A percentile compares a stretch with the other conserved stretches of the same genome.
Conservation (phyloP, 192 early-diverging fungal genomes). For the Coemansia pectinata region DNA sequence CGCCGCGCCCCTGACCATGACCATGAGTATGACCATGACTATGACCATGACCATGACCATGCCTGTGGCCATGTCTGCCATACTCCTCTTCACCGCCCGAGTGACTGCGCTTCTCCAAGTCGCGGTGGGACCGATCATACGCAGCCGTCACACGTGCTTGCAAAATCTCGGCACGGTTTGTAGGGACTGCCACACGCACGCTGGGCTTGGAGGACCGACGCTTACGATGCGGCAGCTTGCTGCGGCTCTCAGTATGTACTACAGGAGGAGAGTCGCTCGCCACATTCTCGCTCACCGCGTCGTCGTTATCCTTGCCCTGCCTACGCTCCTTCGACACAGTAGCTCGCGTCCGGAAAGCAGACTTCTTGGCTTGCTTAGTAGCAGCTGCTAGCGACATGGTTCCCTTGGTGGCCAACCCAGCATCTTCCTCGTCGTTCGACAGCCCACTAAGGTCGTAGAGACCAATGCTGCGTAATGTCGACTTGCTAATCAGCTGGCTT, state of each 20-base stretch:
- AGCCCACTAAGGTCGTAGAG: conserved; percentile 5
- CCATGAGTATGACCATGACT: not conserved
- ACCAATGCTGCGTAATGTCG: not conserved
- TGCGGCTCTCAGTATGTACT: not conserved
- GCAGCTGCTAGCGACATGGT: conserved; percentile 36
- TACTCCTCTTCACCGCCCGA: conserved; percentile 4
- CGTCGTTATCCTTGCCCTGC: conserved; percentile 11
- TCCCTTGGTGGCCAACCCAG: not conserved
- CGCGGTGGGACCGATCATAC: conserved; percentile 9
- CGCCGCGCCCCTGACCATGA: not conserved
- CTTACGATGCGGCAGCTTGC: not conserved
- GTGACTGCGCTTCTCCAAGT: conserved; percentile 6
- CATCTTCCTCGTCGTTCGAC: conserved; percentile 2
- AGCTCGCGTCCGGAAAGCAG: conserved; percentile 38
- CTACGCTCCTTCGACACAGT: conserved; percentile 26
- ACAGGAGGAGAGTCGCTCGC: not conserved
- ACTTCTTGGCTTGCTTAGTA: conserved; percentile 23
- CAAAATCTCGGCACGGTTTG: not conserved
- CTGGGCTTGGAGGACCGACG: conserved; percentile 6
- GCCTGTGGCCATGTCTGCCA: not conserved
- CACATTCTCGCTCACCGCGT: not conserved
- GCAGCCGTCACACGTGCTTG: conserved; percentile 12
- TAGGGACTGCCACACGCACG: conserved; percentile 6
- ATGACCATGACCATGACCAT: not conserved
- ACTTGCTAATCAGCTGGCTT: conserved; percentile 2